Evolutionary conservation across 805 yeast genomes (phyloP).

Genomic region (Nakazawaea ernobii): DNA sequence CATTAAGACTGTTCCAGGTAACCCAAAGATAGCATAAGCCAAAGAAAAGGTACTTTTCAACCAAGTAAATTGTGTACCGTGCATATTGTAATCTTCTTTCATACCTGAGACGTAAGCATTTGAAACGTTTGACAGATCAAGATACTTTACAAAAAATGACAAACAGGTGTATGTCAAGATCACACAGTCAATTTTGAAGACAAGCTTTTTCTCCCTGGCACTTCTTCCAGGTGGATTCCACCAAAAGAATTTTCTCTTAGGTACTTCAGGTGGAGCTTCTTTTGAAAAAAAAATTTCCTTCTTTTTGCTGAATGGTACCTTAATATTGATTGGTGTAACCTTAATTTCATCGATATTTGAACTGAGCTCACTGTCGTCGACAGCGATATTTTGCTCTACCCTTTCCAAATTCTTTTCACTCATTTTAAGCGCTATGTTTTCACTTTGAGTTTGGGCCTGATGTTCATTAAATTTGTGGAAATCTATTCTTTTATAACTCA

Average conservation of each 20-base stretch:
- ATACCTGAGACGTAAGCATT: constrained; percentile 66
- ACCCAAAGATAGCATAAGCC: constrained; percentile 14
- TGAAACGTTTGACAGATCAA: constrained; percentile 50
- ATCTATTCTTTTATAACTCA: too few species aligned
- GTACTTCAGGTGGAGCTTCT: background rate
- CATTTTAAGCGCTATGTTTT: background rate
- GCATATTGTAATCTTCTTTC: constrained; percentile 38
- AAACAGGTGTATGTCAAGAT: constrained; percentile 35
- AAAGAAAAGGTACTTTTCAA: constrained; percentile 19
- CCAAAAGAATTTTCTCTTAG: background rate
- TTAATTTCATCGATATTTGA: background rate
- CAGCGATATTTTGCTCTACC: background rate
- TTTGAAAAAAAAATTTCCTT: background rate
- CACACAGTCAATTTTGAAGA: constrained; percentile 11
- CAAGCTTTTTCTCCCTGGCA: constrained; percentile 5
- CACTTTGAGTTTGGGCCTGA: too few species aligned
- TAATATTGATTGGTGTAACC: background rate
- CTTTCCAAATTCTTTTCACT: background rate
- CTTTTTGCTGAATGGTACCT: background rate
- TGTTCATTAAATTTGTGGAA: too few species aligned
- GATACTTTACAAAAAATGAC: constrained; percentile 45
- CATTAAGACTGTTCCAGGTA: constrained; percentile 9
- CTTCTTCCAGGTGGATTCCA: constrained; percentile 8
- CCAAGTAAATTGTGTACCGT: constrained; percentile 23
- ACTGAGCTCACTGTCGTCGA: background rate